Evolutionary conservation across 2,329 filamentous ascomycete genomes (phyloP), one percentile per base, ranked within the genome.

Genomic region (Aureobasidium pullulans): DNA sequence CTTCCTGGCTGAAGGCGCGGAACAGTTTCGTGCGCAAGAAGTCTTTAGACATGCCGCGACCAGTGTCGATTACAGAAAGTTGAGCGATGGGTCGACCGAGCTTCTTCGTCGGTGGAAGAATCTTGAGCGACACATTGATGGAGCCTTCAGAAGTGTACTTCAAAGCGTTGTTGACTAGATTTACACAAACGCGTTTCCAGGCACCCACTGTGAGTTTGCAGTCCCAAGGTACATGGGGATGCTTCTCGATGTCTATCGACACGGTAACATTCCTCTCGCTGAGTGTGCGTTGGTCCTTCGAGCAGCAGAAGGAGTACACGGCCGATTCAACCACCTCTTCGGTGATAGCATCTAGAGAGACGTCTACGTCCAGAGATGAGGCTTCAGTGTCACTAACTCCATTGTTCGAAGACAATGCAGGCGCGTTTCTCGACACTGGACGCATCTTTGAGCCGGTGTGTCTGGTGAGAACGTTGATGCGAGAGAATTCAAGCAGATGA

Each of bases 301-400:
- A 56, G 29, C 52, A 56, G 29, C 52, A 56, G 52, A 56, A 56
- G 6, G 52, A 56, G 8, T 56, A 56, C 7, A 56, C 52, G 6
- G 52, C 39, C 1, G 81, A 79, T 60, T 83, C 80, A 6, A 81
- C 76, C 0, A 81, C 79, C 62, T 83, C 80, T 65, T 82, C 80
- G 0, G 78, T 74, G 6, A 81, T 62, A 3, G 75, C 68, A n/a
- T 75, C 74, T 0, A 81, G 67, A 58, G 79, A 74, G 0, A 76
- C 63, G 28, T 71, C 65, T 6, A 61, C 46, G 11, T 69, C 65
- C 6, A 64, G 36, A 3, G 46, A 29, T n/a, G 44, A 50, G 7
- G 15, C 6, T n/a, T 28, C 71, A 2, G 64, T 67, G 43, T 43
- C 46, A 19, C 36, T 29, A 10, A 37, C 31, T 64, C 60, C 6